Base-by-base conservation (phyloP, 176 grass and related monocot species). In the Panicum miliaceum region DNA sequence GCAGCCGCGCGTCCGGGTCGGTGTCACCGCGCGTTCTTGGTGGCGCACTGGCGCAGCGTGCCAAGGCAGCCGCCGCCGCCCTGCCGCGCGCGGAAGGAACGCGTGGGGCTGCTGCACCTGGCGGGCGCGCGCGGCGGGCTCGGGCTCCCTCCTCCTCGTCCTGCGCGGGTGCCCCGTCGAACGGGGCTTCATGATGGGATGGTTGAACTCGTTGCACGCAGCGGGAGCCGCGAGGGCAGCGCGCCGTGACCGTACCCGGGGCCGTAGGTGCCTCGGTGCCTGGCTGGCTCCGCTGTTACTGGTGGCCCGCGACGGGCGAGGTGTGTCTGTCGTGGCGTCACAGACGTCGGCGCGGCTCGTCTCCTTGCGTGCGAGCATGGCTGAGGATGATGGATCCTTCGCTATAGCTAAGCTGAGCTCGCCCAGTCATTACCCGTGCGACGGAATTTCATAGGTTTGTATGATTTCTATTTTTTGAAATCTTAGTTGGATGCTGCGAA, bases 71-170 rank as follows among this genome's bases (percentile, higher is more conserved):
- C 48, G 71, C 70, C 51, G 51, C 3, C 45, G 26, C 8, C 58
- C 2, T 34, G 42, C 77, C 60, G 77, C 77, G 16, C 59, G 77
- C 43, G 43, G 8, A 78, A 45, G 76, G 40, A 57, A 77, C 34
- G 34, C 6, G 74, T 41, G 53, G 74, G 51, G 34, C 4, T 23
- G 51, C 52, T 58, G 2, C 34, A 40, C 16, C 73, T 12, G 71
- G 71, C 71, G 48, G 70, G 14, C n/a, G 41, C 12, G 64, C 64
- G 35, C 18, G 23, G 66, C 66, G 20, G n/a, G 62, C 62, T 20
- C 64, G n/a, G n/a, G 18, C 14, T 22, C 19, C 36, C 36, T 12
- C 43, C 0, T 32, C 47, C 1, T 52, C 47, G 46, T 73, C 71
- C 7, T 12, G 12, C 48, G 71, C 29, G 29, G 43, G 5, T 48